A percentile compares a stretch with the other conserved stretches of the same genome.
These are phyloP conservation scores for Phytophthora constricta DNA, from an alignment of 352 stramenopile genomes.

Conservation along the genomic window DNA sequence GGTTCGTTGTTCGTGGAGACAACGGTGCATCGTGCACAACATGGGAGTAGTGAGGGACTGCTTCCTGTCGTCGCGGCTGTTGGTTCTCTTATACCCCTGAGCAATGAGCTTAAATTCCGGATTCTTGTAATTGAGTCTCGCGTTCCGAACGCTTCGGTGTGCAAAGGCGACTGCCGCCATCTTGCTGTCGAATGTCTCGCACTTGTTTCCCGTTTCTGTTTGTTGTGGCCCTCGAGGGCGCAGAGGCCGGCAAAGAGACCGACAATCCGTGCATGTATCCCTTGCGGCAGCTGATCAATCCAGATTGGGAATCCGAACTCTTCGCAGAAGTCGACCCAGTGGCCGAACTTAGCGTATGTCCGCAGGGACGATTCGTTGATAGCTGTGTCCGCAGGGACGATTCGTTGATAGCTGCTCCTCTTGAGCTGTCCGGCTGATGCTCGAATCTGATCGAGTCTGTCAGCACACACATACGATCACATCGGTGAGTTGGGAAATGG, in stretches of 20 bases:
- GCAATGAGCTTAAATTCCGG: no score
- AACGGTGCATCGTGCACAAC: no score
- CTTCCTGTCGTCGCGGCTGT: constrained; percentile 35
- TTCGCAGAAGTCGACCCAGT: background rate
- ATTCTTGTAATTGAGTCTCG: constrained; percentile 35
- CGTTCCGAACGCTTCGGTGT: constrained; percentile 30
- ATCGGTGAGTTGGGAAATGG: background rate
- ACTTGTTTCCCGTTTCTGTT: constrained; percentile 31
- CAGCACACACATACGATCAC: background rate
- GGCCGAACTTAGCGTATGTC: constrained; percentile 1
- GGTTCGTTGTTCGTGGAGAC: no score
- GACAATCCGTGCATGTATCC: constrained; percentile 25
- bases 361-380: background rate
- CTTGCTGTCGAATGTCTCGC: constrained; percentile 29
- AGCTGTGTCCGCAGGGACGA: background rate
- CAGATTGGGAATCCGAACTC: constrained; percentile 2
- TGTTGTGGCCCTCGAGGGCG: constrained; percentile 29
- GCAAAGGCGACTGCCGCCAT: constrained; percentile 35
- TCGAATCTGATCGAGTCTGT: background rate
- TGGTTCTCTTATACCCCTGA: constrained; percentile 34
- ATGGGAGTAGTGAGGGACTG: no score
- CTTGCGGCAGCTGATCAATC: constrained; percentile 29
- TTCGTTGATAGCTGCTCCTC: background rate
- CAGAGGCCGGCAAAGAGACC: constrained; percentile 23
- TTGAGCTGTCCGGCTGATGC: background rate